phyloP scores from a whole-genome alignment of 164 flowering plant genomes.

The Akebia trifoliata region DNA sequence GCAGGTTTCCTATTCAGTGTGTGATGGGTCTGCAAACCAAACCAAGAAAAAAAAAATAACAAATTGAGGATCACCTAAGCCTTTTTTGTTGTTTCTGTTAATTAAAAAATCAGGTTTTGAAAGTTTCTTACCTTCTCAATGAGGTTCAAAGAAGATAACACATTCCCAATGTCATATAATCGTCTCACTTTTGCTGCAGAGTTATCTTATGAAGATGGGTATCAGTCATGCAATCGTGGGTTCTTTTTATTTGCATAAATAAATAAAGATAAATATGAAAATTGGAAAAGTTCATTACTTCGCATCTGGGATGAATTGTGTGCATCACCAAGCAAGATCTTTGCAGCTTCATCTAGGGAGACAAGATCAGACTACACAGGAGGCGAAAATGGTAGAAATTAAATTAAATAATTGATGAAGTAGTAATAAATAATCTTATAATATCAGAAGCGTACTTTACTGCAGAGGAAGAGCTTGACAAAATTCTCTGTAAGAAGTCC shows the following conservation, averaged over 20 bases:
- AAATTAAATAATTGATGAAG: too few species aligned
- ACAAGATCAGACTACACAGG: slow-evolving; percentile 67
- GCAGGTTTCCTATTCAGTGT: slow-evolving; percentile 74
- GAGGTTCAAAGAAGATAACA: slow-evolving; percentile 82
- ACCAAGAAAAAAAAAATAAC: not conserved
- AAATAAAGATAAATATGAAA: not conserved
- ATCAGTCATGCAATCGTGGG: slow-evolving; percentile 14
- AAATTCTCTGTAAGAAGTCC: slow-evolving; percentile 90
- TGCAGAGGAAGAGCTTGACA: slow-evolving; percentile 85
- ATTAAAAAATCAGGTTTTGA: too few species aligned
- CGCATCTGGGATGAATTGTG: slow-evolving; percentile 47
- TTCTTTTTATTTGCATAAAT: not conserved
- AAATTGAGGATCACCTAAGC: too few species aligned
- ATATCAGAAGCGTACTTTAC: slow-evolving; percentile 43
- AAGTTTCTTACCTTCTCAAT: slow-evolving; percentile 75
- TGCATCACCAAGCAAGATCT: slow-evolving; percentile 64
- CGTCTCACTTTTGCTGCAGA: slow-evolving; percentile 89
- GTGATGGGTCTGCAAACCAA: slow-evolving; percentile 64
- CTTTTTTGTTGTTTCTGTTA: too few species aligned
- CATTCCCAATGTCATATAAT: slow-evolving; percentile 93
- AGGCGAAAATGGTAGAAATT: too few species aligned
- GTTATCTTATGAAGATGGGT: slow-evolving; percentile 16
- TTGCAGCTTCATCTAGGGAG: slow-evolving; percentile 89
- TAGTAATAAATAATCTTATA: not conserved
- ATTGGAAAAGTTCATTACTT: slow-evolving; percentile 44